phyloP scores from a whole-genome alignment of 306 rosid species.

The Mimosa pudica region DNA sequence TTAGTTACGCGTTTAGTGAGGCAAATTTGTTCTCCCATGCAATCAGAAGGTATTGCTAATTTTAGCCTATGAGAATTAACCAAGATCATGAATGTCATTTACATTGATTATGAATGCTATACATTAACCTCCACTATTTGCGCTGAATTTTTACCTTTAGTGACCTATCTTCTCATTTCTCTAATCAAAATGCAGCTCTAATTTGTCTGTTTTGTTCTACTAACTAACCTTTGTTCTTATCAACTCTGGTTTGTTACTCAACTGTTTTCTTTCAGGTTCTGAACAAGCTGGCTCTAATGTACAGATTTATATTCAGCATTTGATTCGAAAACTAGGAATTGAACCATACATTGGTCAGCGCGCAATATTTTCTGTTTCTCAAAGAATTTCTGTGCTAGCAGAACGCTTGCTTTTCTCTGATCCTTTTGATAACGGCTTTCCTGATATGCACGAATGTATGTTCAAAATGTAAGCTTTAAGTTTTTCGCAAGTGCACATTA shows the following conservation, averaged over 20 bases:
- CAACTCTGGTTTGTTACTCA: slow-evolving; percentile 5
- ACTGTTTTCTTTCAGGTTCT: slow-evolving; percentile 51
- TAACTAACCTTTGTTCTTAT: slow-evolving; percentile 7
- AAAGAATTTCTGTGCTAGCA: slow-evolving; percentile 65
- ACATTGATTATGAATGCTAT: slow-evolving; percentile 1
- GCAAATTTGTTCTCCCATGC: slow-evolving; percentile 61
- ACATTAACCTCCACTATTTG: background rate
- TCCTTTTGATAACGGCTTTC: slow-evolving; percentile 81
- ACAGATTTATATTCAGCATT: slow-evolving; percentile 64
- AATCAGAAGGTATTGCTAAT: slow-evolving; percentile 60
- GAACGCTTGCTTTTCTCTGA: slow-evolving; percentile 84
- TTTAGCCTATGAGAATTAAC: slow-evolving; percentile 29
- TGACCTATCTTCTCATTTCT: slow-evolving; percentile 28
- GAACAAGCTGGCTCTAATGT: slow-evolving; percentile 38
- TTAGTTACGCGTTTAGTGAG: slow-evolving; percentile 64
- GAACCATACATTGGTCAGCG: slow-evolving; percentile 76
- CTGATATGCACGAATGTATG: slow-evolving; percentile 68
- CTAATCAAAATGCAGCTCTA: slow-evolving; percentile 17
- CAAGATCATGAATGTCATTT: slow-evolving; percentile 12
- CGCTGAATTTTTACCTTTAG: background rate
- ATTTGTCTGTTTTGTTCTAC: slow-evolving; percentile 13
- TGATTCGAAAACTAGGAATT: slow-evolving; percentile 78
- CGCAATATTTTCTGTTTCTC: slow-evolving; percentile 66
- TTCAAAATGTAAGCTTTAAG: slow-evolving; percentile 85
- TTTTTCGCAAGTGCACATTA: slow-evolving; percentile 27